Conservation (phyloP, 345 rosid species). For the Pugionium dolabratum region DNA sequence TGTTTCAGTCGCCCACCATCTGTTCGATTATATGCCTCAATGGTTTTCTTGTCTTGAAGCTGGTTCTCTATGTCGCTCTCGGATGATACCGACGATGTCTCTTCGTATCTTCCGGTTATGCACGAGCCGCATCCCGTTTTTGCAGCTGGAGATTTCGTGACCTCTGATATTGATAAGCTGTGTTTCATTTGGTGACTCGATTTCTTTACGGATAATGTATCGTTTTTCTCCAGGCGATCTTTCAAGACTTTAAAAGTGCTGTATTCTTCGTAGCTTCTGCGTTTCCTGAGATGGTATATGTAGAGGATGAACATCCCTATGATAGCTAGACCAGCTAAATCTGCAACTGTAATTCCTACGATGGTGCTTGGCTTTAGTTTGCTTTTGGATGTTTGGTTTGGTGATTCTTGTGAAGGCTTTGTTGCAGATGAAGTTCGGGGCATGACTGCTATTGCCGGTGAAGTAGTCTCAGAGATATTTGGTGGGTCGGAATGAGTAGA, state of each 20-base stretch:
- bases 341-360: constrained; percentile 62
- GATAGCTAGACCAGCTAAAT: constrained; percentile 61
- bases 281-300: constrained; percentile 62
- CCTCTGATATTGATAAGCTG: constrained; percentile 17
- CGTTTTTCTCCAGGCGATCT: constrained; percentile 40
- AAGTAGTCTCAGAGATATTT: constrained; percentile 50
- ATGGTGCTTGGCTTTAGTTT: constrained; percentile 69
- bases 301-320: constrained; percentile 64
- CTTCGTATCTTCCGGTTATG: constrained; percentile 43
- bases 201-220: constrained; percentile 19
- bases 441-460: constrained; percentile 90
- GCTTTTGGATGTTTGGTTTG: constrained; percentile 31
- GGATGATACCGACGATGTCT: constrained; percentile 27
- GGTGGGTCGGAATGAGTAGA: constrained; percentile 74
- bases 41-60: constrained; percentile 8
- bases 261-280: constrained; percentile 40
- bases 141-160: constrained; percentile 33
- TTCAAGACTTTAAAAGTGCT: constrained; percentile 32
- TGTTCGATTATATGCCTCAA: constrained; percentile 27
- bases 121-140: constrained; percentile 61
- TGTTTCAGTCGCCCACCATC: constrained; percentile 24
- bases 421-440: constrained; percentile 52
- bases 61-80: constrained; percentile 56
- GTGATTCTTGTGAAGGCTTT: constrained; percentile 32
- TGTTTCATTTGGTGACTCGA: constrained; percentile 24